Conservation (phyloP, 1,139 yeast species). For the Pichia sp. region DNA sequence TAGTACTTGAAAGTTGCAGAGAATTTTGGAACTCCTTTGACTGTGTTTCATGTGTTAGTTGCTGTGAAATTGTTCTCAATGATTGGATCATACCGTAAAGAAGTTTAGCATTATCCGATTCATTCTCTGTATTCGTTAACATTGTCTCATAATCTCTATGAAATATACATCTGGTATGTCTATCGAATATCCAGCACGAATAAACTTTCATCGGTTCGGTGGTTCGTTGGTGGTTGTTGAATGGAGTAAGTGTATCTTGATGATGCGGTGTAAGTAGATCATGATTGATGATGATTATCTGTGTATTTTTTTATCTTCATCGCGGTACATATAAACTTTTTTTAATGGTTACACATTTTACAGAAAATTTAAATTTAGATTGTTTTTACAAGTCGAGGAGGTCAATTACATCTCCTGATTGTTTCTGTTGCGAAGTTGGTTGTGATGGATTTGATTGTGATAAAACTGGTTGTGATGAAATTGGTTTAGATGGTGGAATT, state of each 20-base stretch:
- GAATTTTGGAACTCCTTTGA: conserved; percentile 7
- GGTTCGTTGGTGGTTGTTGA: neutral
- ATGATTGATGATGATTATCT: too few species aligned
- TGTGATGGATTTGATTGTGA: conserved; percentile 5
- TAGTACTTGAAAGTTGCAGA: conserved; percentile 16
- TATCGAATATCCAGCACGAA: conserved; percentile 82
- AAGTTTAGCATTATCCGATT: conserved; percentile 64
- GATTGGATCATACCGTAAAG: conserved; percentile 86
- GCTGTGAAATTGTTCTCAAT: conserved; percentile 59
- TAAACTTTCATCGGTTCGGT: conserved; percentile 32
- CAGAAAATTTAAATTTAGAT: too few species aligned
- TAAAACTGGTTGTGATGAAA: conserved; percentile 3
- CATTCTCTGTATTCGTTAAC: conserved; percentile 44
- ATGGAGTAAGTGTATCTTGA: neutral
- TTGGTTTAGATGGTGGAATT: neutral
- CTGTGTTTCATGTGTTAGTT: conserved; percentile 6
- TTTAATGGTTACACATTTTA: too few species aligned
- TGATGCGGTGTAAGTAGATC: neutral
- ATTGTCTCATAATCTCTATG: conserved; percentile 47
- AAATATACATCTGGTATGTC: conserved; percentile 74
- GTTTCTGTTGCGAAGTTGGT: conserved; percentile 4
- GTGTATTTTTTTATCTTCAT: too few species aligned
- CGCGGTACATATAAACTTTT: too few species aligned
- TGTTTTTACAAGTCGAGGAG: conserved; percentile 38
- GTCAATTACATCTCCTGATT: conserved; percentile 29